Conservation (phyloP, 2,329 filamentous ascomycete genomes). For the Curvularia lunata region DNA sequence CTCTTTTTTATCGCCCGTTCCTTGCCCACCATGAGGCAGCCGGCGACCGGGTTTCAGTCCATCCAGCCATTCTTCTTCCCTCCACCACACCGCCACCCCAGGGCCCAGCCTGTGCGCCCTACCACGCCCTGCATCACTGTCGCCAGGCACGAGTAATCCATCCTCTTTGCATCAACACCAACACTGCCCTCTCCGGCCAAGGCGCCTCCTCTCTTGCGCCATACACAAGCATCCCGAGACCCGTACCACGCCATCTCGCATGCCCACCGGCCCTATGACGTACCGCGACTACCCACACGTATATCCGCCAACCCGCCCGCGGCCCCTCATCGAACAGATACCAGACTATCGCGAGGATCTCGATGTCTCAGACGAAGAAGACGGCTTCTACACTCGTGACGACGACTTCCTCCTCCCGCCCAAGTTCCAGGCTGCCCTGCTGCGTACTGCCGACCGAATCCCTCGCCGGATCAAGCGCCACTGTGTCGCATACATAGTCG, state of each 20-base stretch:
- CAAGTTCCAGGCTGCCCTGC: constrained; percentile 40
- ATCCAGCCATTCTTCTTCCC: background rate
- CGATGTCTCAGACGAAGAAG: constrained; percentile 51
- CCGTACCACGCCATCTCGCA: background rate
- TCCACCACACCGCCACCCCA: background rate
- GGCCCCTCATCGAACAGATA: constrained; percentile 42
- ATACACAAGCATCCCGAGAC: background rate
- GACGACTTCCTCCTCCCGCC: constrained; percentile 43
- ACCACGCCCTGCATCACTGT: background rate
- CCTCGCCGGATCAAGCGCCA: constrained; percentile 47
- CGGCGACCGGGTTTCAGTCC: background rate
- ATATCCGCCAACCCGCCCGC: constrained; percentile 23
- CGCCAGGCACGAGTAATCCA: background rate
- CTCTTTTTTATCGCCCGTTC: constrained; percentile 4
- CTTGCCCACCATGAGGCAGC: background rate
- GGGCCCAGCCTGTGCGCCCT: background rate
- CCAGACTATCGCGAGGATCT: constrained; percentile 34
- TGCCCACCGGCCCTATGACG: constrained; percentile 26
- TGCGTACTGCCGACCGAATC: constrained; percentile 35
- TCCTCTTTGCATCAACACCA: background rate
- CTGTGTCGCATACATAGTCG: constrained; percentile 40
- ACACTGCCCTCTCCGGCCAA: background rate
- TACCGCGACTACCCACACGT: constrained; percentile 28
- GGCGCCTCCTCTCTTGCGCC: background rate
- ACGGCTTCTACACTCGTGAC: constrained; percentile 46